Base-by-base conservation (phyloP, 2,329 filamentous ascomycete species). In the Fusarium hainanense region DNA sequence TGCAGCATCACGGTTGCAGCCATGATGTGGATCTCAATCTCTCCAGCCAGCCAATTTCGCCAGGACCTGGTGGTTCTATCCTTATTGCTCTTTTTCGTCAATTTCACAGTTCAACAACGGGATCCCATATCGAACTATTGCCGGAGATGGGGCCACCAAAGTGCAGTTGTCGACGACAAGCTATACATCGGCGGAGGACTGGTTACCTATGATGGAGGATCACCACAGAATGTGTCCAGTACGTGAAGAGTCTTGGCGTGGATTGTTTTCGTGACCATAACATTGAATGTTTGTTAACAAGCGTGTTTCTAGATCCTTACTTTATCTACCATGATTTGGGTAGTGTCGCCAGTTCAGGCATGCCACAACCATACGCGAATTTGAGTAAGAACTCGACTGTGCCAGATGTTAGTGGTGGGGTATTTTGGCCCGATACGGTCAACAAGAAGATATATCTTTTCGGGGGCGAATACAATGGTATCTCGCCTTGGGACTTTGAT, bases 391-490 rank as follows among this genome's bases (percentile, higher is more conserved):
- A 89, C 63, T 79, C 79, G 18, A 82, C 84, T 5, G 81, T 90
- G n/a, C 89, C 89, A 1, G 77, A 67, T 56, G 78, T 79, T 3
- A 72, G 77, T 52, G 83, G 83, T 34, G 83, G 82, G 28, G 75
- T 84, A 5, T 78, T 90, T 14, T 91, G 88, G 88, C 80, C 83
- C 10, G 89, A 91, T 74, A 80, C 84, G 27, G 81, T 88, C 41
- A 91, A 91, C 78, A 89, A 90, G 74, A 82, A 84, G 44, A 84
- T 91, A 51, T 90, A 89, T 74, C 80, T 88, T 4, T 91, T 86
- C 71, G 89, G 89, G 13, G 89, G 89, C 47, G 85, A 90, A 66
- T 88, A 85, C 69, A 87, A 84, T 69, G 76, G 77, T 61, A 74
- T 79, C 28, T 74, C 80, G 4, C 85, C 87, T 1, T 78, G 81